phyloP scores from a whole-genome alignment of 345 rosid genomes.

The Cardiospermum halicacabum region DNA sequence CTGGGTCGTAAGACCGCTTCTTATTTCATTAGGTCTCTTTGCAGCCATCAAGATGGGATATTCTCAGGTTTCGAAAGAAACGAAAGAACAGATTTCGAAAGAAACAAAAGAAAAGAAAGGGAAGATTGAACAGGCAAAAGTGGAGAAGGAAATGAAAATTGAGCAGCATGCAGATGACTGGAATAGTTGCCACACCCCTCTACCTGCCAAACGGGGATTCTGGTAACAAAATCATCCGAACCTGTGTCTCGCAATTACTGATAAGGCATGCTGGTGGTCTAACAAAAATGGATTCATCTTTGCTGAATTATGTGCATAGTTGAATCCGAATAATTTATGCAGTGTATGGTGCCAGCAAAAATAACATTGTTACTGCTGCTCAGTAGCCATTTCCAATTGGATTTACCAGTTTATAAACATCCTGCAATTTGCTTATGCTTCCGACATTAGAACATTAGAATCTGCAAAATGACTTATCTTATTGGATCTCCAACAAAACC shows the following conservation, averaged over 20 bases:
- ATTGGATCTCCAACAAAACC: neutral
- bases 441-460: neutral
- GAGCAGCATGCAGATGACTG: slow-evolving; percentile 23
- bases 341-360: neutral
- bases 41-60: slow-evolving; percentile 62
- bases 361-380: neutral
- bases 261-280: neutral
- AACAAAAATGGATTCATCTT: neutral
- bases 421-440: neutral
- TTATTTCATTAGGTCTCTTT: slow-evolving; percentile 62
- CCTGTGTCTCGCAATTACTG: slow-evolving; percentile 16
- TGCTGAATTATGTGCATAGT: neutral
- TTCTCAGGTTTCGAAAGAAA: slow-evolving; percentile 40
- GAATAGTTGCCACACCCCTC: slow-evolving; percentile 19
- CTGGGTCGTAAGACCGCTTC: slow-evolving; percentile 86
- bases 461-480: neutral
- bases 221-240: slow-evolving; percentile 25
- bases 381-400: neutral
- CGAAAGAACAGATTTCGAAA: slow-evolving; percentile 27
- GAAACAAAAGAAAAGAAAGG: no score
- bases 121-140: no score
- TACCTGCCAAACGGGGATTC: slow-evolving; percentile 41
- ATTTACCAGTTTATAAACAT: neutral
- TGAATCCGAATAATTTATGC: neutral
- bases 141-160: no score